These are phyloP conservation scores for Bryoglossum gracile DNA, from an alignment of 495 filamentous ascomycete genomes.

Conservation along the genomic window DNA sequence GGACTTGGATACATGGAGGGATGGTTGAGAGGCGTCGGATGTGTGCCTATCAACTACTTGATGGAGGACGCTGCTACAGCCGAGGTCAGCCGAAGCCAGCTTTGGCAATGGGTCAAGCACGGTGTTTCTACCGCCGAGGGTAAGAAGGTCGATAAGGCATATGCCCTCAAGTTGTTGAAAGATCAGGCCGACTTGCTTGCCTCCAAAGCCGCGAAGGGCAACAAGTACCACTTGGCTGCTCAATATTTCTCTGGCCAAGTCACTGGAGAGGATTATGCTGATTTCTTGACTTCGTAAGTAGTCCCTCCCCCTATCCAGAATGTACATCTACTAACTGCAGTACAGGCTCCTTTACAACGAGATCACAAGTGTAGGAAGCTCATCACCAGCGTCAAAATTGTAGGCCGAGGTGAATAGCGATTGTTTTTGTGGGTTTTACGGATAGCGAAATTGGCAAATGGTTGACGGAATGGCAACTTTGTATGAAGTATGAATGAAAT, in stretches of 20 bases:
- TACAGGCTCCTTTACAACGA: slow-evolving; percentile 83
- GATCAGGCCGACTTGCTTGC: slow-evolving; percentile 77
- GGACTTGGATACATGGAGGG: slow-evolving; percentile 98
- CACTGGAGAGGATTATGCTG: slow-evolving; percentile 93
- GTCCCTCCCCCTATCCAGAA: neutral
- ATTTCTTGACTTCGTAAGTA: slow-evolving; percentile 82
- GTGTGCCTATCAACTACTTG: slow-evolving; percentile 97
- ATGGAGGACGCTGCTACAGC: slow-evolving; percentile 99
- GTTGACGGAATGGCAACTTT: slow-evolving; percentile 2
- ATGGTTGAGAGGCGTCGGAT: slow-evolving; percentile 91
- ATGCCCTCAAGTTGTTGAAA: slow-evolving; percentile 75
- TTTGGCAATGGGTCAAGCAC: slow-evolving; percentile 96
- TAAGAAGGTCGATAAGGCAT: slow-evolving; percentile 87
- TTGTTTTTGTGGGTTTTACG: neutral
- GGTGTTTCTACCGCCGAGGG: slow-evolving; percentile 80
- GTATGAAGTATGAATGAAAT: slow-evolving; percentile 12
- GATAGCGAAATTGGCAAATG: neutral
- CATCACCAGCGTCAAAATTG: slow-evolving; percentile 70
- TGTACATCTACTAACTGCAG: slow-evolving; percentile 13
- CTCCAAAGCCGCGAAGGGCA: slow-evolving; percentile 72
- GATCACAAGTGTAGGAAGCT: slow-evolving; percentile 74
- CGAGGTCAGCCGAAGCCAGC: slow-evolving; percentile 83
- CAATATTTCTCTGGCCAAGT: slow-evolving; percentile 91
- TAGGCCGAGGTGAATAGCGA: slow-evolving; percentile 49
- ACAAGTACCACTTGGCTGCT: slow-evolving; percentile 85